Conservation (phyloP, 371 early-diverging fungal genomes). For the Saksenaea oblongispora region DNA sequence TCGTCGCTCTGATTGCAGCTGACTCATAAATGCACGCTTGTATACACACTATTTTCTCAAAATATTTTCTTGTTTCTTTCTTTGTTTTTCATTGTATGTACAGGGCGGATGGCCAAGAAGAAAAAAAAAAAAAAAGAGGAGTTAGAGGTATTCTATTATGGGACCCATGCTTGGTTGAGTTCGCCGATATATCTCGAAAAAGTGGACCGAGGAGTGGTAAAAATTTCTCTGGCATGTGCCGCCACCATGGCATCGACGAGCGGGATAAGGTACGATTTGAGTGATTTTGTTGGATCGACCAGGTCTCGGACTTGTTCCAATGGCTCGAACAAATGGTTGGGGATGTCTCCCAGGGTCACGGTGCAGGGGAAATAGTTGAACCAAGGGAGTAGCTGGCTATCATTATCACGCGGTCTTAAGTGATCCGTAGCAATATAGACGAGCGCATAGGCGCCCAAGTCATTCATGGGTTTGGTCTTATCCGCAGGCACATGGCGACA, state of each 20-base stretch:
- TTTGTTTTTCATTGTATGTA: slow-evolving; percentile 6
- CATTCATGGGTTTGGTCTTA: neutral
- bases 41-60: slow-evolving; percentile 8
- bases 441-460: neutral
- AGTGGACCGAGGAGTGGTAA: slow-evolving; percentile 34
- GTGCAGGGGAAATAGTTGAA: slow-evolving; percentile 36
- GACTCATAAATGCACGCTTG: slow-evolving; percentile 32
- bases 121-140: neutral
- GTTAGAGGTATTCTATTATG: neutral
- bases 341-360: slow-evolving; percentile 25
- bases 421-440: slow-evolving; percentile 39
- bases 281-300: slow-evolving; percentile 20
- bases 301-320: slow-evolving; percentile 19
- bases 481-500: slow-evolving; percentile 4
- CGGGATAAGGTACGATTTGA: slow-evolving; percentile 24
- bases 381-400: slow-evolving; percentile 22
- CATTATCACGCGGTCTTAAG: slow-evolving; percentile 17
- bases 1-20: slow-evolving; percentile 67
- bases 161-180: slow-evolving; percentile 25
- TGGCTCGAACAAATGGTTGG: slow-evolving; percentile 18
- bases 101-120: neutral
- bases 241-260: slow-evolving; percentile 40
- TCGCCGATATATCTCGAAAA: slow-evolving; percentile 35
- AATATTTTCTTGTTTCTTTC: neutral
- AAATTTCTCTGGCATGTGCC: slow-evolving; percentile 26